Conservation (phyloP, 2,329 filamentous ascomycete species). For the Blastomyces parvus region DNA sequence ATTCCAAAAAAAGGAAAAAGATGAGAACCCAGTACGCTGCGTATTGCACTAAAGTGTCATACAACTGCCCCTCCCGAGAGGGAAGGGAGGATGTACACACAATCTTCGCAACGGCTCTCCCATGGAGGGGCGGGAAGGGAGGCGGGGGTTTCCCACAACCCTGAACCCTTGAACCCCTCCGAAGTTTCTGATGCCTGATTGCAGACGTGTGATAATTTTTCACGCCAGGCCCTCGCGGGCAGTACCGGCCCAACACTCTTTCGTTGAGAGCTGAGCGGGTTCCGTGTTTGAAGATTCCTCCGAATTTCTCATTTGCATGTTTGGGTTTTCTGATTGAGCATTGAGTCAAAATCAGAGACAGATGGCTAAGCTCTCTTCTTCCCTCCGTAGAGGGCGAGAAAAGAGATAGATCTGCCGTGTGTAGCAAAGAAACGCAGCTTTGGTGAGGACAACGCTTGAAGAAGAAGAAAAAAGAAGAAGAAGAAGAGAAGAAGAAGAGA, state of each 20-base stretch:
- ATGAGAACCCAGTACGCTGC: constrained; percentile 55
- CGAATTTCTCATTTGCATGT: constrained; percentile 93
- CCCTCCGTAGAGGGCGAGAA: not conserved
- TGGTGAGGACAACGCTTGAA: constrained; percentile 73
- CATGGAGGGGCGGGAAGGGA: constrained; percentile 53
- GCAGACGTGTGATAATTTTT: constrained; percentile 57
- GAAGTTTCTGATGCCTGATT: constrained; percentile 86
- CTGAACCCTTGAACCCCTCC: constrained; percentile 42
- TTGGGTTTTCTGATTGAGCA: constrained; percentile 10
- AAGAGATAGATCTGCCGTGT: constrained; percentile 49
- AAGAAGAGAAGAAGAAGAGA: constrained; percentile 11
- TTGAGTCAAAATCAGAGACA: not conserved
- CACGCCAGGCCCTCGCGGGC: constrained; percentile 82
- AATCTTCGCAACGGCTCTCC: constrained; percentile 92
- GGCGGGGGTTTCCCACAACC: constrained; percentile 14
- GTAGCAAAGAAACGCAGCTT: constrained; percentile 95
- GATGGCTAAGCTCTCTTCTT: not conserved
- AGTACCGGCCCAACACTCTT: constrained; percentile 43
- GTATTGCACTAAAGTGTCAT: constrained; percentile 92
- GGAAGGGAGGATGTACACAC: constrained; percentile 45
- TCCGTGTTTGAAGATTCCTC: constrained; percentile 71
- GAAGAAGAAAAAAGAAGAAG: constrained; percentile 37
- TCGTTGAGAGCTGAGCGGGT: constrained; percentile 32
- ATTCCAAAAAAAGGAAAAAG: constrained; percentile 28
- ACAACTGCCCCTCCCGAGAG: constrained; percentile 10